Conservation (phyloP, 1,139 yeast genomes). For the Saccharomyces hybrid region DNA sequence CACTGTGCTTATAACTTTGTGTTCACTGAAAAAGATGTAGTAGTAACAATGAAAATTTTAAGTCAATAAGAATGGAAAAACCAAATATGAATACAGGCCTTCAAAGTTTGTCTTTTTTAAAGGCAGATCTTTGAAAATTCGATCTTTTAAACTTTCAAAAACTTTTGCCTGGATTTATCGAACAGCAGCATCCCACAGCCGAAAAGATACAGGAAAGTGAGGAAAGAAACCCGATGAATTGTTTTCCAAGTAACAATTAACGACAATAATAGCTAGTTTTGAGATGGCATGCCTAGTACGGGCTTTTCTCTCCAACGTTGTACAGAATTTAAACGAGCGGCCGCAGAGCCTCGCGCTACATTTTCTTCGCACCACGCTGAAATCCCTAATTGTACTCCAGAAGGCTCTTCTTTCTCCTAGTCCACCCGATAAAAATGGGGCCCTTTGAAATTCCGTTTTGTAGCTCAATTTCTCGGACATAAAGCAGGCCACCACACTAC, state of each 20-base stretch:
- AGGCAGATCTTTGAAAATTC: background rate
- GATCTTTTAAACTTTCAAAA: background rate
- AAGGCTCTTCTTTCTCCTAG: background rate
- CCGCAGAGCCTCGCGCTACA: background rate
- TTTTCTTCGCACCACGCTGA: background rate
- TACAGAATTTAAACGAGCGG: background rate
- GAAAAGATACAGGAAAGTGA: background rate
- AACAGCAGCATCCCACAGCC: background rate
- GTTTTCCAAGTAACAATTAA: background rate
- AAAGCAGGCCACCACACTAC: background rate
- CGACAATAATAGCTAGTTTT: background rate
- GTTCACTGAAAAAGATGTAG: background rate
- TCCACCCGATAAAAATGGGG: constrained; percentile 1
- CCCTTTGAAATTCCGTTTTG: background rate
- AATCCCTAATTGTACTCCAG: background rate
- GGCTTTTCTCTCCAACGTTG: background rate
- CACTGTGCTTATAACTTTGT: background rate
- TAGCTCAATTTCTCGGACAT: background rate
- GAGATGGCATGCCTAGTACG: background rate
- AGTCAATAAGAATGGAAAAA: background rate
- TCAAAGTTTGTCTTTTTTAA: background rate
- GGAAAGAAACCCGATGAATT: background rate
- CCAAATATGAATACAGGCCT: background rate
- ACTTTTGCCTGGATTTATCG: background rate
- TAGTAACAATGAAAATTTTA: background rate